Evolutionary conservation across 805 yeast species (phyloP).

Genomic region (Saccharomycodes ludwigii): DNA sequence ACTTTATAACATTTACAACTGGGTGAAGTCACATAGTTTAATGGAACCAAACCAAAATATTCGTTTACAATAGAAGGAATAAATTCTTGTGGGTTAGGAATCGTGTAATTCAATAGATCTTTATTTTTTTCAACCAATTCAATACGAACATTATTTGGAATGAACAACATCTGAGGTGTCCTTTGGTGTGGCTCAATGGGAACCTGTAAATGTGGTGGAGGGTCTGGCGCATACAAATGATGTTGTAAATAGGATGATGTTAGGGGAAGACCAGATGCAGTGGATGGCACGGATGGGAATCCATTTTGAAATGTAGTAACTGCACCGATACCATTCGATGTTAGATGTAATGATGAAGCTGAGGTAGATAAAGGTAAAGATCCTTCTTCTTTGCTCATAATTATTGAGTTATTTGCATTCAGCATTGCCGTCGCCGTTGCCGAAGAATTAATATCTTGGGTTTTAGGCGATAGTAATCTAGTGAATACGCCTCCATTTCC

Average conservation of each 20-base stretch:
- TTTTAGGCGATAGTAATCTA: too few species aligned
- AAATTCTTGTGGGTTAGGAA: constrained; percentile 34
- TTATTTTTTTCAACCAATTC: constrained; percentile 61
- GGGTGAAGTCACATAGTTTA: too few species aligned
- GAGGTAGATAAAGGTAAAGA: constrained; percentile 1
- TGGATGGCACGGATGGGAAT: constrained; percentile 26
- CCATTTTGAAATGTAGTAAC: too few species aligned
- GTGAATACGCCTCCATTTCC: too few species aligned
- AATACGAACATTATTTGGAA: constrained; percentile 63
- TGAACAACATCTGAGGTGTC: constrained; percentile 54
- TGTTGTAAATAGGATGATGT: constrained; percentile 51
- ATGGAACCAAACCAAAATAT: constrained; percentile 77
- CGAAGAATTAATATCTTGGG: too few species aligned
- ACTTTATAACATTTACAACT: too few species aligned
- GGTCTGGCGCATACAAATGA: constrained; percentile 82
- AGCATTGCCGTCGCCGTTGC: background rate
- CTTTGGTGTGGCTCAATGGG: constrained; percentile 62
- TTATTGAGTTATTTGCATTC: constrained; percentile 2
- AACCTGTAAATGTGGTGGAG: constrained; percentile 57
- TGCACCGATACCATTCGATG: too few species aligned
- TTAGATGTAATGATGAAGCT: constrained; percentile 4
- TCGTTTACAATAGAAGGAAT: constrained; percentile 70
- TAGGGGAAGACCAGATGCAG: constrained; percentile 26
- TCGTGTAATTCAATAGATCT: constrained; percentile 39
- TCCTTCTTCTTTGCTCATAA: constrained; percentile 2